These are phyloP conservation scores for Phytopythium litorale DNA, from an alignment of 352 stramenopile species.

Conservation along the genomic window DNA sequence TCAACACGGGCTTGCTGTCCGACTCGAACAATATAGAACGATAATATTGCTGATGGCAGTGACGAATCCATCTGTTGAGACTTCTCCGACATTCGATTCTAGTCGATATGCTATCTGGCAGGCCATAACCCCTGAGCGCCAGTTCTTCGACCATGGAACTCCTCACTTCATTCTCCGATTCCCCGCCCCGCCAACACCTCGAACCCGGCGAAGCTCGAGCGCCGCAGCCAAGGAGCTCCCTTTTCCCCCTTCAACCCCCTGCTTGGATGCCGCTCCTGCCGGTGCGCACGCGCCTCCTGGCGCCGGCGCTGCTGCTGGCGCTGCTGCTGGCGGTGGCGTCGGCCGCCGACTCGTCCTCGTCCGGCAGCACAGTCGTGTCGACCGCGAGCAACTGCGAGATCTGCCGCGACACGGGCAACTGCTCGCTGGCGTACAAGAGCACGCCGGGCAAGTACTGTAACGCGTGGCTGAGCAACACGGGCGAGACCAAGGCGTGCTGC, in stretches of 20 bases:
- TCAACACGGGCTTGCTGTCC: too few species aligned
- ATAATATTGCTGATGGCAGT: too few species aligned
- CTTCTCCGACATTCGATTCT: too few species aligned
- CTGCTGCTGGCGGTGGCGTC: neutral
- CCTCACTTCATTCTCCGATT: neutral
- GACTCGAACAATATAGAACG: too few species aligned
- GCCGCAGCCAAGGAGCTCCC: too few species aligned
- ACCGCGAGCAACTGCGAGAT: constrained; percentile 38
- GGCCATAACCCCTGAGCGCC: neutral
- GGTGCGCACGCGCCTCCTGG: neutral
- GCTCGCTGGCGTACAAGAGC: constrained; percentile 43
- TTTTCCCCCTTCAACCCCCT: too few species aligned
- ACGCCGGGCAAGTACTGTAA: constrained; percentile 44
- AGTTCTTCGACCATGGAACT: neutral
- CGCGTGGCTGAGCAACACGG: constrained; percentile 31
- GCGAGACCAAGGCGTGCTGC: neutral
- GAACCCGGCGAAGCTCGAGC: too few species aligned
- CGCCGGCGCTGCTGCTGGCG: neutral
- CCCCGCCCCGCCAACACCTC: too few species aligned
- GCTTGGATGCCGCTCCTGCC: neutral
- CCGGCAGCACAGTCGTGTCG: constrained; percentile 9
- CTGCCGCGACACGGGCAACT: constrained; percentile 44
- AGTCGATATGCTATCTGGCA: neutral
- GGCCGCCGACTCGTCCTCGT: constrained; percentile 11
- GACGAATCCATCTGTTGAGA: too few species aligned